Base-by-base conservation (phyloP, 495 filamentous ascomycete genomes). In the Usnea hakonensis region DNA sequence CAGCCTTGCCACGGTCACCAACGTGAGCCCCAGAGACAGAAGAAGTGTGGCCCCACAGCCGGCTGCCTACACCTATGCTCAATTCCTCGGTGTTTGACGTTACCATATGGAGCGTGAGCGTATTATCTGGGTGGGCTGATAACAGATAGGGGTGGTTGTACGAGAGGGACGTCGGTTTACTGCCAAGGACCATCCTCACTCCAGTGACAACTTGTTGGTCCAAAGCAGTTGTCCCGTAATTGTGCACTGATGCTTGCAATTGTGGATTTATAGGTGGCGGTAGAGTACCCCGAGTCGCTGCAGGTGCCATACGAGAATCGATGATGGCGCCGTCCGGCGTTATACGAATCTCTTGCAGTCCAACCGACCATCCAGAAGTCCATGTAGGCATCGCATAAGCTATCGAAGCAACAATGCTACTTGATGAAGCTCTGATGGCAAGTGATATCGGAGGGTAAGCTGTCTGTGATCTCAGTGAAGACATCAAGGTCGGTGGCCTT, bases 11-110 rank as follows among this genome's bases (percentile, higher is more conserved):
- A 23, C 90, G 83, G 19, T 87, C 83, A 26, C 89, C 92, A 48
- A 98, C 89, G 63, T 96, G 86, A 30, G 89, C 93, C 16, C 87
- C 84, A 43, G 87, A 88, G 17, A 98, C 89, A 1, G 90, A 90
- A 2, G 93, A 95, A 0, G 94, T 97, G 68, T 98, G 94, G 21
- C 94, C 94, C 88, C 90, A 97, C 11, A 98, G 81, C 30, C 88
- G 80, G 54, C 83, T 90, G 19, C 90, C 91, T 1, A 83, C 76
- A 28, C 87, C 85, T 46, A 98, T 87, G 19, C 79, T 83, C 10
- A 97, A 78, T 2, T 77, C 75, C 0, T 81, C 74, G 5, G 83
- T 75, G 10, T 81, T 88, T 2, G 91, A 96, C 41, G 82, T 90
- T 67, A 93, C 88, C 41, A 95, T 79, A 67, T 94, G 90, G 63